Percentiles rank a stretch among this genome's conserved stretches.
These are phyloP conservation scores for Scedosporium aurantiacum DNA, from an alignment of 2,329 filamentous ascomycete species.

Conservation along the genomic window DNA sequence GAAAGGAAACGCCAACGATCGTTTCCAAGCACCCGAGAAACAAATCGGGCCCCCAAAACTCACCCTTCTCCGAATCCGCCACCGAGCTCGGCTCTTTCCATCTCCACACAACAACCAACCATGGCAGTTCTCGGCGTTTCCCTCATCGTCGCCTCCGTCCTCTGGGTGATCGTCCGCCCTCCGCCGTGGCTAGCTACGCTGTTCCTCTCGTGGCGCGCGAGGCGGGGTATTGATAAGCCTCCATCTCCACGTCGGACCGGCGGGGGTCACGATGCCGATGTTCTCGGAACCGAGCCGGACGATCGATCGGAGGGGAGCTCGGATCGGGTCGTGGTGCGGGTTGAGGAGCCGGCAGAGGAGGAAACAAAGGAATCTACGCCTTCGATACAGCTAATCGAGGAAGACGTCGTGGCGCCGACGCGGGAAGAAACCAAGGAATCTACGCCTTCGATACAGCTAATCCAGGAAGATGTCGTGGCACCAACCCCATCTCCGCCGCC, in stretches of 20 bases:
- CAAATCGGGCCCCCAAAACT: too few species aligned
- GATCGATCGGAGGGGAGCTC: too few species aligned
- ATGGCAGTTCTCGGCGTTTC: slow-evolving; percentile 52
- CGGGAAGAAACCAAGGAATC: background rate
- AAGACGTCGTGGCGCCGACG: background rate
- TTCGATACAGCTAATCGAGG: too few species aligned
- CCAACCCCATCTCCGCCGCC: background rate
- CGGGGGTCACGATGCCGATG: background rate
- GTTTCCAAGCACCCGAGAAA: too few species aligned
- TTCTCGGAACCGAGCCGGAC: too few species aligned
- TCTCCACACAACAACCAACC: slow-evolving; percentile 1
- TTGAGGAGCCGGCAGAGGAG: too few species aligned
- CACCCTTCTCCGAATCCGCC: too few species aligned
- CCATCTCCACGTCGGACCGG: background rate
- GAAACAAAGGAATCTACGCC: too few species aligned
- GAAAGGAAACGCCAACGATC: too few species aligned
- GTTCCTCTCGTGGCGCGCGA: slow-evolving; percentile 16
- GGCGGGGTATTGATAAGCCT: slow-evolving; percentile 2
- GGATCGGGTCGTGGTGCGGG: too few species aligned
- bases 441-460: background rate
- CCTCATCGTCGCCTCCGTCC: slow-evolving; percentile 49
- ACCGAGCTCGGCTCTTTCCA: too few species aligned
- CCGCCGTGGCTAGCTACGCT: slow-evolving; percentile 37
- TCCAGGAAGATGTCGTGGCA: background rate
- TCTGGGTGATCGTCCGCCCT: slow-evolving; percentile 44